Base-by-base conservation (phyloP, 305 asterid species). In the Fraxinus greggii region DNA sequence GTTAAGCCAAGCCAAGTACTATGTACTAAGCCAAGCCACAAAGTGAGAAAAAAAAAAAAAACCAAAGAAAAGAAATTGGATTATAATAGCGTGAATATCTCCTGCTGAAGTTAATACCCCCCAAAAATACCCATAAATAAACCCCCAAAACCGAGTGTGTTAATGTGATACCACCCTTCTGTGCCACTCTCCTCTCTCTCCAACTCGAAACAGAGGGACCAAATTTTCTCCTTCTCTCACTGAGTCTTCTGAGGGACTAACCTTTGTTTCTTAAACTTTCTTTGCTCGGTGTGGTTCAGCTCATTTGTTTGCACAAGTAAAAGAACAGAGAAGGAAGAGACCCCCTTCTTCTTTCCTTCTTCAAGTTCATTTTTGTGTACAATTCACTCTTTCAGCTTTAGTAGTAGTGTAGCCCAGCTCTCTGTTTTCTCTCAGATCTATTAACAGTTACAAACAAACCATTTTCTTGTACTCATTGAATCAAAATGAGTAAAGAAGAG, bases 401-500 rank as follows among this genome's bases (percentile, higher is more conserved):
- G 8, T 28, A 29, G 38, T 69, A 9, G 35, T 17, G 12, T 65
- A 28, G 38, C 40, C 19, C 12, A 31, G 9, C 21, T 29, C 23
- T 69, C 75, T 13, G 23, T 31, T 69, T 69, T 31, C 75, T 69
- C 38, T 4, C 24, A 89, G 97, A 93, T 94, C 97, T 92, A 78
- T 54, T 31, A 5, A 13, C 36, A 17, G 7, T 69, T 69, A 69
- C 24, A 29, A 13, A 63, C 72, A 8, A 63, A 24, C 74, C 78
- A 51, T 80, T 65, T 85, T n/a, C 74, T 76, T 10, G 73, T 28
- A 36, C 56, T 79, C 81, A 33, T 85, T 86, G 35, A 82, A 75
- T 75, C 13, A 75, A 82, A 85, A 95, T 96, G 99, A 92, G 97
- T 90, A 96, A 96, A 88, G 99, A 96, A 82, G 99, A 96, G 94